Evolutionary conservation across 2,329 filamentous ascomycete genomes (phyloP).

Genomic region (Fusarium tricinctum): DNA sequence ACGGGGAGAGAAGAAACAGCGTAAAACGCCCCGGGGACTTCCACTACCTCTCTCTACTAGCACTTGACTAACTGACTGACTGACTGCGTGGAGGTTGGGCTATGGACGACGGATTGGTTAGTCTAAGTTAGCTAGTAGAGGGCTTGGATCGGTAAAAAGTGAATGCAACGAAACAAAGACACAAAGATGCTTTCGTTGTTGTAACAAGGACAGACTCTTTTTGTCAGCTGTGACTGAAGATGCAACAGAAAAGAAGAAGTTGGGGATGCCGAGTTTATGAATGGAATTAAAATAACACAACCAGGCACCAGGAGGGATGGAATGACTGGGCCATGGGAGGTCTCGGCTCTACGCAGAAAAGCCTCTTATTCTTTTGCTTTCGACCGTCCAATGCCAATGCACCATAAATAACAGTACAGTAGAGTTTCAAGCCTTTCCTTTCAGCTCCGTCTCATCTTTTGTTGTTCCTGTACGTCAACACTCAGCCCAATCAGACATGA

Average conservation of each 20-base stretch:
- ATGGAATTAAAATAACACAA: not conserved
- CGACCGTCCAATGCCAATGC: conserved; percentile 4
- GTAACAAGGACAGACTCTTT: conserved; percentile 12
- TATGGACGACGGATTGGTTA: not conserved
- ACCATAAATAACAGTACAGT: not conserved
- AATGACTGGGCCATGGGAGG: conserved; percentile 8
- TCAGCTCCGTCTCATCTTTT: not conserved
- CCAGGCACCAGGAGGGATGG: not conserved
- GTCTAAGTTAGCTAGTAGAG: not conserved
- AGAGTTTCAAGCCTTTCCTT: conserved; percentile 13
- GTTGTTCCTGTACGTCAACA: not conserved
- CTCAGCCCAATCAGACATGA: not conserved
- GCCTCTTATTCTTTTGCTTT: conserved; percentile 13
- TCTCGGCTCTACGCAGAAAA: conserved; percentile 13
- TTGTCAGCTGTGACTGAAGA: not conserved
- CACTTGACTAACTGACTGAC: not conserved
- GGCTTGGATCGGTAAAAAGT: conserved; percentile 2
- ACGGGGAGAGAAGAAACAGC: conserved; percentile 34
- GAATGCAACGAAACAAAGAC: conserved; percentile 13
- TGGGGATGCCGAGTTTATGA: not conserved
- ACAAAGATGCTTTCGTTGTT: conserved; percentile 2
- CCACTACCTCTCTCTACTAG: not conserved
- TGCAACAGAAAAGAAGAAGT: not conserved
- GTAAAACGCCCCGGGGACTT: conserved; percentile 16
- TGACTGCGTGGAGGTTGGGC: not conserved